These are phyloP conservation scores for Pythium aphanidermatum DNA, from an alignment of 352 stramenopile species.

Conservation along the genomic window DNA sequence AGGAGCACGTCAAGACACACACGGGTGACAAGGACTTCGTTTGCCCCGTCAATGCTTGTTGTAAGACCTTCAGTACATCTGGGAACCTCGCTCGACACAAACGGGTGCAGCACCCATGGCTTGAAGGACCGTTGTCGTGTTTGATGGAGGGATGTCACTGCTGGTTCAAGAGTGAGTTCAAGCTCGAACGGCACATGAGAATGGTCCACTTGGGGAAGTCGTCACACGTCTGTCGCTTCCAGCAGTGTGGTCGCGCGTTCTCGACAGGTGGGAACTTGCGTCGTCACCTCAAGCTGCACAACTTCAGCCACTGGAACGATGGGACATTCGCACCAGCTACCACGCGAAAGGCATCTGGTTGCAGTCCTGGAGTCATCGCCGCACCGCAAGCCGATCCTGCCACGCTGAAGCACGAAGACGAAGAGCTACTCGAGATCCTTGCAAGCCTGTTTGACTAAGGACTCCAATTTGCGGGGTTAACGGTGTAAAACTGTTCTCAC, in stretches of 20 bases:
- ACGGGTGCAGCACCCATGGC: constrained; percentile 50
- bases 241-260: constrained; percentile 48
- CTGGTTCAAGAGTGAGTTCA: constrained; percentile 14
- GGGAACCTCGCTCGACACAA: constrained; percentile 68
- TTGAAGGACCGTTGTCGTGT: constrained; percentile 16
- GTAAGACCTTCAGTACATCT: constrained; percentile 66
- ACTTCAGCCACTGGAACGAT: no score
- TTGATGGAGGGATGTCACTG: constrained; percentile 4
- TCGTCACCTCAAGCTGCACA: constrained; percentile 9
- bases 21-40: constrained; percentile 51
- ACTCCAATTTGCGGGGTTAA: no score
- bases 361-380: no score
- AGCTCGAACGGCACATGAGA: constrained; percentile 14
- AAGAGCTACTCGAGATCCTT: constrained; percentile 1
- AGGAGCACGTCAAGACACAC: constrained; percentile 73
- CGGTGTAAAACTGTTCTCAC: no score
- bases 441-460: constrained; percentile 1
- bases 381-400: not conserved
- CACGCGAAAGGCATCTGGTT: no score
- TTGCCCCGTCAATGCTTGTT: constrained; percentile 32
- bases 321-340: no score
- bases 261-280: constrained; percentile 48
- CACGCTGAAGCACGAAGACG: not conserved
- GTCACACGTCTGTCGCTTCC: constrained; percentile 24
- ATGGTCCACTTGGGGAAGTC: constrained; percentile 10